Conservation (phyloP, 139 green algal genomes). For the Mesostigma viride region DNA sequence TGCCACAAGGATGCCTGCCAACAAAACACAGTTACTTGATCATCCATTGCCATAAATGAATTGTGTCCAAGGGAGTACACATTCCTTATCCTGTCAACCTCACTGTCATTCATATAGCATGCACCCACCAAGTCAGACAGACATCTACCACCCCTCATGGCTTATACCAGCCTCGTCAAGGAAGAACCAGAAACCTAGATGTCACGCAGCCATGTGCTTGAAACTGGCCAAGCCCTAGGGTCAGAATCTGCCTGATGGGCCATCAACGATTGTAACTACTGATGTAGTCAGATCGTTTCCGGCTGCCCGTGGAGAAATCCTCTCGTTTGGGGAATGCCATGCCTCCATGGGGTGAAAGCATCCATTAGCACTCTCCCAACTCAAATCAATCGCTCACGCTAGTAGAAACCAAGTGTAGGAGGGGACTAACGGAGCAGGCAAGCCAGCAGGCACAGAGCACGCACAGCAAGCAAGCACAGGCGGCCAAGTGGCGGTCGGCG, state of each 20-base stretch:
- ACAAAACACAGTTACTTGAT: conserved; percentile 2
- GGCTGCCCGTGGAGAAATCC: too few species aligned
- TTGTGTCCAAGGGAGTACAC: background rate
- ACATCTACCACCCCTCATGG: too few species aligned
- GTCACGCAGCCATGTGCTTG: too few species aligned
- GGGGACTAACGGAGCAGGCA: background rate
- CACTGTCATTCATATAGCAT: too few species aligned
- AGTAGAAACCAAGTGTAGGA: background rate
- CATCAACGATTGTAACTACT: too few species aligned
- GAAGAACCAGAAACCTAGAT: too few species aligned
- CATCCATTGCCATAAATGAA: background rate
- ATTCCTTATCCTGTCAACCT: background rate
- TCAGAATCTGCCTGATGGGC: too few species aligned
- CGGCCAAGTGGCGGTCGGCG: background rate
- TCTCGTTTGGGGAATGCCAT: too few species aligned
- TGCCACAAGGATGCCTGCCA: background rate
- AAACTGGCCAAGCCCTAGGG: too few species aligned
- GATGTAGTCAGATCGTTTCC: too few species aligned
- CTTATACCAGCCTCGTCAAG: too few species aligned
- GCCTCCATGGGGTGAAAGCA: background rate
- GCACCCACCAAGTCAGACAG: too few species aligned
- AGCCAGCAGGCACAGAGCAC: background rate
- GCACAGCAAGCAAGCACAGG: background rate
- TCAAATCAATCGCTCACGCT: background rate
- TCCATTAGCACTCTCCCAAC: background rate